A percentile compares a stretch with the other conserved stretches of the same genome.
These are phyloP conservation scores for Artemisia annua DNA, from an alignment of 129 eudicot species.

Conservation along the genomic window DNA sequence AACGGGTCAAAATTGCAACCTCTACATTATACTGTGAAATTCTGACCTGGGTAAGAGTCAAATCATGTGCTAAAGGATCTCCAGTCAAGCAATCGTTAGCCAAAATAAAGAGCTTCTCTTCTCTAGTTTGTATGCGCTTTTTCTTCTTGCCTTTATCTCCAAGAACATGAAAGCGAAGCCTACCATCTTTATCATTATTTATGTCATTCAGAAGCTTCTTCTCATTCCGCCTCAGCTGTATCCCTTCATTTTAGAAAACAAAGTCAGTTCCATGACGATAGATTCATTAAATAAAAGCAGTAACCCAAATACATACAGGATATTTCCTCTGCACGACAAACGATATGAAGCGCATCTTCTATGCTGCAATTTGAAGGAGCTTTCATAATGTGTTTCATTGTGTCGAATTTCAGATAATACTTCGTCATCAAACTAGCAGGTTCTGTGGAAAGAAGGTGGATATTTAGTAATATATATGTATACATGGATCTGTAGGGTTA, in stretches of 20 bases:
- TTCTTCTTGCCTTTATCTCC: constrained; percentile 91
- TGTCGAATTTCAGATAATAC: constrained; percentile 89
- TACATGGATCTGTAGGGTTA: constrained; percentile 6
- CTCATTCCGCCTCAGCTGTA: constrained; percentile 96
- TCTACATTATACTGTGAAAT: constrained; percentile 6
- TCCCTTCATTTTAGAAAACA: constrained; percentile 60
- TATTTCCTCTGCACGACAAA: constrained; percentile 90
- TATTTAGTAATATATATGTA: constrained; percentile 8
- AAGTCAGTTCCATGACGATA: constrained; percentile 25
- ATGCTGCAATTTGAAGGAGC: constrained; percentile 77
- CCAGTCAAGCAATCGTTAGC: constrained; percentile 98
- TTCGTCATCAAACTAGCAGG: constrained; percentile 98
- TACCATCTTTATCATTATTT: constrained; percentile 83
- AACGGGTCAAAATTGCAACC: background rate
- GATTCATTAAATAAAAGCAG: constrained; percentile 8
- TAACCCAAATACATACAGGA: constrained; percentile 56
- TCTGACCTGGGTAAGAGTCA: constrained; percentile 87
- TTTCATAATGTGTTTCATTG: constrained; percentile 92
- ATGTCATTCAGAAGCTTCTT: constrained; percentile 91
- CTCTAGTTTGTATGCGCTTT: constrained; percentile 94
- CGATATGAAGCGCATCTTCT: constrained; percentile 79
- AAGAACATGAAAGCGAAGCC: constrained; percentile 89
- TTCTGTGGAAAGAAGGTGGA: constrained; percentile 48
- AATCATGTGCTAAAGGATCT: constrained; percentile 81
- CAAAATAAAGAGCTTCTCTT: constrained; percentile 92